Evolutionary conservation across 805 yeast genomes (phyloP), one percentile per base, ranked within the genome.

Genomic region (Monosporozyma siamensis): DNA sequence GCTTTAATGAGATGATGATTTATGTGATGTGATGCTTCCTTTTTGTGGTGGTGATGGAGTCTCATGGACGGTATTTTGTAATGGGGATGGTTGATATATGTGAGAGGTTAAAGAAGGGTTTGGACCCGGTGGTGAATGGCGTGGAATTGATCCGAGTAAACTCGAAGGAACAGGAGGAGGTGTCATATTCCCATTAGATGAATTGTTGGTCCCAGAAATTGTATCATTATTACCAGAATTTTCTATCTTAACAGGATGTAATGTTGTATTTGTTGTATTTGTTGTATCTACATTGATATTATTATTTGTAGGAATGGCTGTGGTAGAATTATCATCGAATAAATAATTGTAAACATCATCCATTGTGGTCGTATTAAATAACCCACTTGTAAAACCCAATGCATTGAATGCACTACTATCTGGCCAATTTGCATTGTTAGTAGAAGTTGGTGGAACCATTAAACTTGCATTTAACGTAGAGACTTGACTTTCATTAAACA

Each of bases 281-380:
- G n/a, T n/a, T n/a, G n/a, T 18, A 18, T 20, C 22, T 20, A 12
- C 27, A 36, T 24, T n/a, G n/a, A 21, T 22, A 35, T 22, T 35
- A 18, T 15, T 15, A 22, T 22, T 34, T 12, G 9, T 23, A 15
- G 30, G 30, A 6, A 36, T 26, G 7, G 29, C 25, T 5, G 31
- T 20, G 6, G 30, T 24, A 10, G 36, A 18, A 24, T 49, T 39
- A 25, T 53, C 56, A 35, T 58, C 58, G 34, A 58, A 58, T 34
- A 56, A 44, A 29, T 54, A 56, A 31, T 54, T 58, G 39, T 55
- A 54, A 11, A 58, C 56, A 39, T 58, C 61, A 43, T 58, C 61
- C 59, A 58, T 56, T 3, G 63, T 58, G 4, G 63, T 58, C 1
- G 63, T 58, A 36, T 55, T 55, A 34, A 56, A 58, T 41, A 52